Evolutionary conservation across 371 early-diverging fungal genomes (phyloP), one percentile per base, ranked within the genome.

Genomic region (Rhizomucor pusillus): DNA sequence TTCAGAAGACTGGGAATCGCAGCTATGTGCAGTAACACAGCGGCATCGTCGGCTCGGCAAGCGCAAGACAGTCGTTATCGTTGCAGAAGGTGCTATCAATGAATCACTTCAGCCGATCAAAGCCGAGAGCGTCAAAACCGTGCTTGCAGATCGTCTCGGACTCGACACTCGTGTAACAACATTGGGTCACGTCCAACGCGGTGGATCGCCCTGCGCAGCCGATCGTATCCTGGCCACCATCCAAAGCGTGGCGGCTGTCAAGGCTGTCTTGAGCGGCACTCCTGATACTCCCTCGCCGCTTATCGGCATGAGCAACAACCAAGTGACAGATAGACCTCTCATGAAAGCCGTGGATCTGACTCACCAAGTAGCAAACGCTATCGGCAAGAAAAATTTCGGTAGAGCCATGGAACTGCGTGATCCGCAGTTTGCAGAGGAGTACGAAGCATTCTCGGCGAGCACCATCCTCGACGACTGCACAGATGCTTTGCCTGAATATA

Each of bases 161-260:
- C 76, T 95, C 44, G 99, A 99, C 61, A 92, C 95, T 3, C 84
- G 99, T 6, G 89, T 94, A 43, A 92, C 98, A 9, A 91, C 86
- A n/a, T 75, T 99, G 23, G 99, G 99, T 7, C 99, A 99, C 66
- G 90, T 97, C 16, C 99, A 99, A 75, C 85, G 99, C 44, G 99
- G 99, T 53, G 99, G 99, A 14, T 82, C 86, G 1, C 98, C 99
- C 6, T 86, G 88, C 58, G 91, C 92, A 9, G 88, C 80, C 60
- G 99, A 99, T 67, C 87, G 99, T 41, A 89, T 92, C 64, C 66
- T 95, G 59, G 68, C 65, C 12, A 71, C 99, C 1, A 80, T 95
- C 35, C 93, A 95, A 64, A 96, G 97, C 43, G 89, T 91, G 10
- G 93, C 92, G 66, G 98, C 99, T 12, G 92, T 97, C 37, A 92